phyloP scores from a whole-genome alignment of 345 rosid genomes.

The Tarenaya hassleriana region DNA sequence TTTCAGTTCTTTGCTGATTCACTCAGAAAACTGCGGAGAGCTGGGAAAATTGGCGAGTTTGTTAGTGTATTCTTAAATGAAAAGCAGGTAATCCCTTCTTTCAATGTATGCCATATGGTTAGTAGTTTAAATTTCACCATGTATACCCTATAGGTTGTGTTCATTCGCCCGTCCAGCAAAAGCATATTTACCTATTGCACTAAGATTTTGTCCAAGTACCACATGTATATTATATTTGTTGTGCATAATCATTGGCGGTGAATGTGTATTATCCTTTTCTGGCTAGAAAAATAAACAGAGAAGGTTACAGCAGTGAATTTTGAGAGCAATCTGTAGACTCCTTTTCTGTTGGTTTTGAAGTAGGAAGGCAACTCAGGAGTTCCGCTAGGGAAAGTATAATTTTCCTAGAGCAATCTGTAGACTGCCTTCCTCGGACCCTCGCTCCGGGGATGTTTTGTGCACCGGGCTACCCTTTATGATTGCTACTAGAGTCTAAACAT shows the following conservation, averaged over 20 bases:
- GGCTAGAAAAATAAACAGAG: not conserved
- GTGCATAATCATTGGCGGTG: conserved; percentile 4
- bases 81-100: conserved; percentile 66
- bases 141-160: conserved; percentile 11
- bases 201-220: conserved; percentile 10
- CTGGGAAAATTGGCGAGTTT: conserved; percentile 88
- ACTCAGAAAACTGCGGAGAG: conserved; percentile 78
- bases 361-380: conserved; percentile 10
- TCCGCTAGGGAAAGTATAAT: conserved; percentile 3
- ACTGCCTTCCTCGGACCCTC: too few species aligned
- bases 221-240: conserved; percentile 1
- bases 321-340: not conserved
- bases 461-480: not conserved
- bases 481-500: conserved; percentile 7
- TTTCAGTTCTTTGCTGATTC: conserved; percentile 59
- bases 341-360: conserved; percentile 2
- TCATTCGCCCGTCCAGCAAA: conserved; percentile 7
- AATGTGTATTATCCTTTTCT: conserved; percentile 3
- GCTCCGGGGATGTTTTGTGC: too few species aligned
- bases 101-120: not conserved
- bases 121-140: not conserved
- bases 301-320: conserved; percentile 4
- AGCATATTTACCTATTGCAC: not conserved
- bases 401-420: too few species aligned
- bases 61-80: conserved; percentile 81